Evolutionary conservation across 306 rosid genomes (phyloP).

Genomic region (Pyrus communis): DNA sequence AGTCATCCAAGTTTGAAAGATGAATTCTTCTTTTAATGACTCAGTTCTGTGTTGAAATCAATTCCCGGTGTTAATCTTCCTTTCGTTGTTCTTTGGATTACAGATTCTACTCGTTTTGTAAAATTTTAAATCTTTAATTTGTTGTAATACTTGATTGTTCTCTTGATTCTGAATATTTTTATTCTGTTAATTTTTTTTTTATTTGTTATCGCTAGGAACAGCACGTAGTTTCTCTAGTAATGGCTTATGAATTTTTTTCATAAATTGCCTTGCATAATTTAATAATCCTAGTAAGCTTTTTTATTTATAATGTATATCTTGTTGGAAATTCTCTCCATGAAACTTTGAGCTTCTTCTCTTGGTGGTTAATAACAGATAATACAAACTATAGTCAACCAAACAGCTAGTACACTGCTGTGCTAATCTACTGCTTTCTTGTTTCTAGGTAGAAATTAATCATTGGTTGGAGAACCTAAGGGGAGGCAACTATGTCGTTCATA

Average conservation of each 20-base stretch:
- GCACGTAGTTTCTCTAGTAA: background rate
- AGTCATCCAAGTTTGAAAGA: background rate
- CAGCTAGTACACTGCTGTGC: background rate
- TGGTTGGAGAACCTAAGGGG: background rate
- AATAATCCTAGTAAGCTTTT: background rate
- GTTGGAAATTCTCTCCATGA: too few relatives aligned
- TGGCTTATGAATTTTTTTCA: background rate
- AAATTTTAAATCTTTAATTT: background rate
- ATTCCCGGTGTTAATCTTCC: background rate
- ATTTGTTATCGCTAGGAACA: background rate
- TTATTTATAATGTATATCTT: background rate
- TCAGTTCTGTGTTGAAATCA: background rate
- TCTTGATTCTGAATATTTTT: background rate
- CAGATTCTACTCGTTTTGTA: background rate
- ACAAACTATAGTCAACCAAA: too few relatives aligned
- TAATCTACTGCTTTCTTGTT: background rate
- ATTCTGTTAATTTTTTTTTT: background rate
- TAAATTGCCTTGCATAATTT: background rate
- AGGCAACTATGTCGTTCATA: constrained; percentile 62
- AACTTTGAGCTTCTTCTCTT: background rate
- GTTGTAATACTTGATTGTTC: background rate
- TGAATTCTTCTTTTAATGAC: background rate
- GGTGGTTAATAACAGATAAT: background rate
- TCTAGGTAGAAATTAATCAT: background rate
- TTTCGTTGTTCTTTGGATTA: background rate